A percentile compares a stretch with the other conserved stretches of the same genome.
Evolutionary conservation across 495 filamentous ascomycete genomes (phyloP).

Genomic region (Penicillium paradoxum): DNA sequence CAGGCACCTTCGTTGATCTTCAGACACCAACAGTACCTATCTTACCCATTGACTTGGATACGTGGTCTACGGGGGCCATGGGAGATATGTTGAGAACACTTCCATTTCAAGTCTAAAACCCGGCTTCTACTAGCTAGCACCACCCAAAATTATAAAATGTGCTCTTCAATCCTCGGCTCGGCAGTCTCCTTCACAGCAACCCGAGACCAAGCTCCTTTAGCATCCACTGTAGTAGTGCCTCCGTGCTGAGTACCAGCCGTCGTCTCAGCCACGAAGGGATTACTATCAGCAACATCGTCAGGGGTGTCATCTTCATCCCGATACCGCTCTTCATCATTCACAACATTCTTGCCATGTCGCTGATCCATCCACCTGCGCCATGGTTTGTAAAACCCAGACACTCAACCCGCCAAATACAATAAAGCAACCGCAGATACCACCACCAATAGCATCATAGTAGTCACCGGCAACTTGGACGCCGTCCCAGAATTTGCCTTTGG

Average conservation of each 20-base stretch:
- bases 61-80: too few relatives aligned
- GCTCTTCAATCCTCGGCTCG: slow-evolving; percentile 15
- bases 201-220: slow-evolving; percentile 12
- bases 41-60: too few relatives aligned
- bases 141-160: slow-evolving; percentile 9
- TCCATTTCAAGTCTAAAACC: too few relatives aligned
- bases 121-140: too few relatives aligned
- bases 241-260: neutral
- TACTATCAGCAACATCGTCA: neutral
- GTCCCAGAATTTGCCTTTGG: slow-evolving; percentile 78
- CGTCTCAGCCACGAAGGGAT: neutral
- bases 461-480: slow-evolving; percentile 71
- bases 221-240: slow-evolving; percentile 1
- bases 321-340: slow-evolving; percentile 20
- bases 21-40: too few relatives aligned
- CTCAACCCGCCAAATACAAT: slow-evolving; percentile 68
- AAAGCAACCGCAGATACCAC: slow-evolving; percentile 77
- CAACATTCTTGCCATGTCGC: slow-evolving; percentile 29
- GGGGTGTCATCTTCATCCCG: slow-evolving; percentile 13
- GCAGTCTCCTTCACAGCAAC: slow-evolving; percentile 16
- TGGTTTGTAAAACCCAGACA: slow-evolving; percentile 65
- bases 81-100: too few relatives aligned
- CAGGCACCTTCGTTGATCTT: too few relatives aligned
- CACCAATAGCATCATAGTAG: slow-evolving; percentile 83
- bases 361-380: slow-evolving; percentile 64